These are phyloP conservation scores for Penicillium sp. DNA, from an alignment of 2,329 filamentous ascomycete genomes.

Conservation along the genomic window DNA sequence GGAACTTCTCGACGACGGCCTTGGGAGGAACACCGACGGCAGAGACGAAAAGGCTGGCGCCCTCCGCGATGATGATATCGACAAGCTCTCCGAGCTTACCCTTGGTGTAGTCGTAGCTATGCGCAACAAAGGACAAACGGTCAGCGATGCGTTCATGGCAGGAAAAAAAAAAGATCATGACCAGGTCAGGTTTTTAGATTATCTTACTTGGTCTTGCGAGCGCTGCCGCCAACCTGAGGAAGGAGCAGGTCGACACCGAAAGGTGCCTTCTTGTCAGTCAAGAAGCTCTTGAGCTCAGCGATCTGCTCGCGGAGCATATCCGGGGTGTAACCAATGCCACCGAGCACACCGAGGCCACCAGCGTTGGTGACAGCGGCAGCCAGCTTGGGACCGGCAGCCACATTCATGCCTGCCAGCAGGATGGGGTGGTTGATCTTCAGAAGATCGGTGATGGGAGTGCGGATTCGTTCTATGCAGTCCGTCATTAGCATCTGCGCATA, in stretches of 20 bases:
- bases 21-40: constrained; percentile 93
- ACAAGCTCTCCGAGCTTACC: constrained; percentile 91
- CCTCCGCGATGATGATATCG: constrained; percentile 89
- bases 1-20: constrained; percentile 83
- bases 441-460: constrained; percentile 90
- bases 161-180: background rate
- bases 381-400: constrained; percentile 92
- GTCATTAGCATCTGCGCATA: constrained; percentile 20
- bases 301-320: constrained; percentile 97
- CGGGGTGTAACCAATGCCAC: constrained; percentile 87
- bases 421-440: constrained; percentile 97
- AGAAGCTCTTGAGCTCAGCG: constrained; percentile 83
- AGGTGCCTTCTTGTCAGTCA: constrained; percentile 87
- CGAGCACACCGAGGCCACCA: constrained; percentile 93
- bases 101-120: constrained; percentile 98
- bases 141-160: constrained; percentile 8
- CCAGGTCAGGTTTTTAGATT: background rate
- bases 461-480: constrained; percentile 70
- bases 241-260: constrained; percentile 94
- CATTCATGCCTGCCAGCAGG: constrained; percentile 97
- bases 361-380: constrained; percentile 97
- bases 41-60: constrained; percentile 91
- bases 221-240: constrained; percentile 90
- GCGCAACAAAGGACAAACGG: constrained; percentile 6
- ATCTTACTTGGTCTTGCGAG: constrained; percentile 85